Evolutionary conservation across 208 protist genomes (phyloP).

Genomic region (Leishmania tarentolae): DNA sequence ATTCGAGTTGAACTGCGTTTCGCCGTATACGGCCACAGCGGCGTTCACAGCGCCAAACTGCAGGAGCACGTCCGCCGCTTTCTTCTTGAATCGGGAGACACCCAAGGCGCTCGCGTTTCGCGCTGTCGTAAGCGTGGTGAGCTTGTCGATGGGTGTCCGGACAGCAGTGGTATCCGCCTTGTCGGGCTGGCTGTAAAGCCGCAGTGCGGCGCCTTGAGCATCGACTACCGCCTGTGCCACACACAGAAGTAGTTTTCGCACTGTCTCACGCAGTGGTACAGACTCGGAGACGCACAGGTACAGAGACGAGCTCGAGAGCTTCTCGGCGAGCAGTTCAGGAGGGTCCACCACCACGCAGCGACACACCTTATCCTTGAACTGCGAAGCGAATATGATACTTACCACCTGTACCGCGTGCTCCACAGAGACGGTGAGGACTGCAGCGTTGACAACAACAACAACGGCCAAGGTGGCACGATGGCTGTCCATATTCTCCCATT

Average conservation of each 20-base stretch:
- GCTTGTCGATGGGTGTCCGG: constrained; percentile 41
- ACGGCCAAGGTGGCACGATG: constrained; percentile 56
- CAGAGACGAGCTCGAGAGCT: constrained; percentile 14
- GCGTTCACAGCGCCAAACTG: constrained; percentile 62
- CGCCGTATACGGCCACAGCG: constrained; percentile 58
- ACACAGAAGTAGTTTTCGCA: constrained; percentile 34
- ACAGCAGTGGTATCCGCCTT: constrained; percentile 29
- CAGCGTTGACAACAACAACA: constrained; percentile 66
- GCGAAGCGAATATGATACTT: constrained; percentile 53
- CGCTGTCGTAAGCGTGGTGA: constrained; percentile 13
- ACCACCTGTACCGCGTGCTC: constrained; percentile 49
- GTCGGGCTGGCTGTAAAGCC: constrained; percentile 25
- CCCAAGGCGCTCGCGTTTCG: constrained; percentile 16
- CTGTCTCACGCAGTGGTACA: constrained; percentile 37
- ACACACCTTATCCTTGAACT: constrained; percentile 70
- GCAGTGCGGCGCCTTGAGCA: constrained; percentile 21
- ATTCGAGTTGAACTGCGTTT: constrained; percentile 63
- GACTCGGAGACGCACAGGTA: constrained; percentile 20
- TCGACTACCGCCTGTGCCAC: constrained; percentile 41
- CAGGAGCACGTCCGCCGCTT: constrained; percentile 66
- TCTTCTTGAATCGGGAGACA: constrained; percentile 52
- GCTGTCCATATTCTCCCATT: constrained; percentile 81
- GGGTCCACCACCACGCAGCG: constrained; percentile 81
- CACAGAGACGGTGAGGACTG: constrained; percentile 26
- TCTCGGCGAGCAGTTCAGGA: constrained; percentile 15